Evolutionary conservation across 768 basidiomycete species (phyloP).

Genomic region (Auricularia cornea): DNA sequence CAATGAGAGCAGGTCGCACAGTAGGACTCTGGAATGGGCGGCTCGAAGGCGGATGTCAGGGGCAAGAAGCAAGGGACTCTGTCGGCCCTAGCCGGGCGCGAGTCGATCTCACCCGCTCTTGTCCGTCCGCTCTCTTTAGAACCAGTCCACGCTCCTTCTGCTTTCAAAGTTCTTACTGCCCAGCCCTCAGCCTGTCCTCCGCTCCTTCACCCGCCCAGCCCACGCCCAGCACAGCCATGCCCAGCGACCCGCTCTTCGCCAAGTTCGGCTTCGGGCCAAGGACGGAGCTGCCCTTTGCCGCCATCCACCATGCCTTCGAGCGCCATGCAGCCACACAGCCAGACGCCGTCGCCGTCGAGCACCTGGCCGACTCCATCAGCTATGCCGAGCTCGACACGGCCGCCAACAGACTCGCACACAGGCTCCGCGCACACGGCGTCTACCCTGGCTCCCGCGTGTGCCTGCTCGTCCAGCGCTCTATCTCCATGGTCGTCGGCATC

Average conservation of each 20-base stretch:
- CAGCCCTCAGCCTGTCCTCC: no score
- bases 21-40: background rate
- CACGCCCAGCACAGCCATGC: background rate
- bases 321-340: conserved; percentile 10
- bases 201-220: background rate
- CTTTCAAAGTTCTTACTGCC: no score
- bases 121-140: background rate
- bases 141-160: no score
- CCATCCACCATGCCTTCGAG: conserved; percentile 15
- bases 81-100: background rate
- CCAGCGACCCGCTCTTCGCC: background rate
- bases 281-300: conserved; percentile 8
- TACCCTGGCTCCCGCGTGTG: conserved; percentile 12
- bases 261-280: conserved; percentile 3
- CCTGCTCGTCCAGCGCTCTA: conserved; percentile 12
- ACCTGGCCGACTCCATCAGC: conserved; percentile 11
- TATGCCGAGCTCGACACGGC: conserved; percentile 12
- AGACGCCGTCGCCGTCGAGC: conserved; percentile 12
- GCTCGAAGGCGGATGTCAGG: background rate
- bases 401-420: conserved; percentile 12
- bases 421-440: conserved; percentile 9
- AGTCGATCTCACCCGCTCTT: background rate
- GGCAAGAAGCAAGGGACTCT: background rate
- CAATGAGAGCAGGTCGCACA: no score
- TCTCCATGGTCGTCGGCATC: conserved; percentile 12